Base-by-base conservation (phyloP, 2,329 filamentous ascomycete species). In the Ramichloridium luteum region DNA sequence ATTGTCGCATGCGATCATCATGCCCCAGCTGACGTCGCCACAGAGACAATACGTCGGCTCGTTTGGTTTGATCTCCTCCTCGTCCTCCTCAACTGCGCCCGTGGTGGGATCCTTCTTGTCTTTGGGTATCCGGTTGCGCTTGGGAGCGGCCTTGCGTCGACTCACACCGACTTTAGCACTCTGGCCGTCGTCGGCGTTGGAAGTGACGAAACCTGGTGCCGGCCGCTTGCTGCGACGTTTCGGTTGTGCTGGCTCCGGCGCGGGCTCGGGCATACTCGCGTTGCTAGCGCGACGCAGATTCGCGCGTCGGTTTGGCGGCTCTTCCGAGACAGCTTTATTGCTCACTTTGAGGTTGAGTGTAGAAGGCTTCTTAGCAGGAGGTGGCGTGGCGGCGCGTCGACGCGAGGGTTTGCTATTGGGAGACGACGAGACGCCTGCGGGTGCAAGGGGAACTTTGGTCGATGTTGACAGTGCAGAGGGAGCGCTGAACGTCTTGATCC, bases 1-100 rank as follows among this genome's bases (percentile, higher is more conserved):
- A 47, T 84, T 84, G 49, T 88, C 81, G 56, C 82, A 90, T 38
- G 74, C 72, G 51, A 90, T 82, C 82, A 90, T 90, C 13, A 70
- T 75, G 32, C 82, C 82, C 51, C 77, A 86, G 53, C 79, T 84
- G 32, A 90, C 79, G 36, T 81, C 67, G 45, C 82, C 79, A 56
- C 82, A 90, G 33, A 78, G 56, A 50, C 82, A 90, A 55, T 90
- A 90, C 40, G 72, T 64, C 25, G 76, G 70, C 60, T 90, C 82
- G 34, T 83, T 62, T 0, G 80, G 77, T 49, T 85, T 80, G 48
- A 86, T 79, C 16, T 45, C 38, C 16, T 64, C 60, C 45, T 49
- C 51, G 20, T 23, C 20, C n/a, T 23, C 20, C 8, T 8, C 8
- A n/a, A 23, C 20, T 8, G 20, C n/a, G 20, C 20, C 20, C 8